Evolutionary conservation across 257 asterid species (phyloP), one percentile per base, ranked within the genome.

Genomic region (Solanum clarkiae): DNA sequence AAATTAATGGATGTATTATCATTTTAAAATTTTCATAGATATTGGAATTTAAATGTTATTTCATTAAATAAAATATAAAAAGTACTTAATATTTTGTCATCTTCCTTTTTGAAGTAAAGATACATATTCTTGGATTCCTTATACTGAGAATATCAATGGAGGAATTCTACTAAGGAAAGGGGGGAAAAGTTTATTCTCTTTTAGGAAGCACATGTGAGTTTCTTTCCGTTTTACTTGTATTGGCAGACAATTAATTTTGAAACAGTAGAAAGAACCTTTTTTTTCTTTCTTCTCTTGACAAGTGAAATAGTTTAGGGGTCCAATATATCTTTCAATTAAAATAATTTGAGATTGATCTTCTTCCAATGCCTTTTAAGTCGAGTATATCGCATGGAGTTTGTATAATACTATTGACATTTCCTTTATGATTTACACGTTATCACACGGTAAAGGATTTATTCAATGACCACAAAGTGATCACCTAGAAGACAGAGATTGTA

Each of bases 371-470:
- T 29, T 29, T 29, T 29, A 29, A 29, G 32, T 29, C 2, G 2
- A 32, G 36, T 32, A 0, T 32, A 4, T 32, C 36, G 36, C 36
- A 32, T 32, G 0, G 36, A 4, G 0, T 0, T 36, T 36, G 42
- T 1, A 0, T 5, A 36, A 36, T 5, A 1, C 1, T 0, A 0
- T 36, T 36, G 4, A 36, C 6, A 36, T 36, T 0, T 36, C 1
- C 42, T 4, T 0, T 36, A 0, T 36, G 6, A 5, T 36, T 36
- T 36, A 36, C 1, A 4, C 0, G 6, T 0, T 36, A 36, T 0
- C 42, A 36, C 6, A 36, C 6, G 4, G 6, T 36, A 36, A 0
- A 0, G 1, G 42, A 5, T 36, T 36, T 36, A 36, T 36, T 0
- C 6, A 36, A 4, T 36, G 42, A 6, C 7, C 42, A 36, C 42